Base-by-base conservation (phyloP, 345 rosid species). In the Trapa incisa region DNA sequence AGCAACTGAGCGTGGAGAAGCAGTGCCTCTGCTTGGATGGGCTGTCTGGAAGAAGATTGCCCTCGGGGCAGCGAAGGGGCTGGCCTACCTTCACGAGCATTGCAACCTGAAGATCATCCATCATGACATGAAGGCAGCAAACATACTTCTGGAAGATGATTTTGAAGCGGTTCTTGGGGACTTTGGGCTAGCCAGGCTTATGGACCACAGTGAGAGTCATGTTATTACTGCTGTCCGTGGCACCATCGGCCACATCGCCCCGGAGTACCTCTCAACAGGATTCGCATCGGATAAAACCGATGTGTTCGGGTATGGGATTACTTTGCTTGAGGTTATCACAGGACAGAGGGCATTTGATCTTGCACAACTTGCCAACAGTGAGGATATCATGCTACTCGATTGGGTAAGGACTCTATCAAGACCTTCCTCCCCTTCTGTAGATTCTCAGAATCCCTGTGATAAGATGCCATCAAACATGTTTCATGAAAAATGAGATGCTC, bases 1-100 rank as follows among this genome's bases (percentile, higher is more conserved):
- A 58, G 63, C 15, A 57, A 57, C 7, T 57, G 62, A 41, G 37
- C 0, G 36, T 5, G 38, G 14, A 4, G 9, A 2, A 13, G 14
- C 47, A 37, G 37, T n/a, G 42, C 37, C 67, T 29, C 67, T 43
- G 3, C 73, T 70, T 10, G 73, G 53, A 8, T 64, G 73, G 73
- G 22, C 15, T 11, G 9, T 57, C 11, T 37, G 73, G 50, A 70
- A 17, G 61, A 16, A 36, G 41, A 70, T 70, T 10, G 68, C 68
- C 13, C 8, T 22, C 9, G 68, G 68, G 42, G 53, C 63, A 37
- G 73, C 68, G 8, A 50, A 39, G 22, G 73, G 73, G 52, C 64
- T 70, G 32, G 38, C 42, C 39, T 1, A 39, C 0, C 54, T 70
- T 50, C 73, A 70, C n/a, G 62, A 38, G 29, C 33, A 37, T 43